Percentiles rank a stretch among this genome's conserved stretches.
Conservation (phyloP, 176 grass and related monocot genomes). For the Melocanna baccifera region DNA sequence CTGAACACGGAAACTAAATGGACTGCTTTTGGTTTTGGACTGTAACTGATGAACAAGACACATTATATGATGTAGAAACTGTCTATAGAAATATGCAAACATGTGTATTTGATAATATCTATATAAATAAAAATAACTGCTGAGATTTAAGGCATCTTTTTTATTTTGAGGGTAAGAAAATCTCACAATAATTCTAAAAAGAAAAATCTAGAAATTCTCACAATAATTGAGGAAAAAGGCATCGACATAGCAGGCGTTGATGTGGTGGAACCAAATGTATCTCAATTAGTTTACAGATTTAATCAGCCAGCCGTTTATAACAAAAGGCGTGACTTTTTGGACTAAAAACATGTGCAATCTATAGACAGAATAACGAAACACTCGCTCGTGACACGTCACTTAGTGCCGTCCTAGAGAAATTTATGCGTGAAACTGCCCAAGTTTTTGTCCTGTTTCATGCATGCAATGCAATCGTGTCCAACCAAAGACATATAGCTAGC, state of each 20-base stretch:
- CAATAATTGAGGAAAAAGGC: not conserved
- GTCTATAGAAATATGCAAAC: too few relatives aligned
- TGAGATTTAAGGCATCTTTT: too few relatives aligned
- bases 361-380: not conserved
- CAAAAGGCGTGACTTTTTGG: not conserved
- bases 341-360: not conserved
- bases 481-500: not conserved
- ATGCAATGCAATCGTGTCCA: not conserved
- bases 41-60: too few relatives aligned
- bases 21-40: not conserved
- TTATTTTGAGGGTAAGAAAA: too few relatives aligned
- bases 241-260: not conserved
- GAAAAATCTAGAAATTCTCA: too few relatives aligned
- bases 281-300: not conserved
- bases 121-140: too few relatives aligned
- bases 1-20: not conserved
- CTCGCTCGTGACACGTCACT: not conserved
- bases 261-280: conserved; percentile 23
- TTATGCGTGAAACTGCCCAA: not conserved
- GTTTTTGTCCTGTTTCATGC: not conserved
- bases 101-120: too few relatives aligned
- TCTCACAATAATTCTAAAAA: too few relatives aligned
- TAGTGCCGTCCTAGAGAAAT: not conserved
- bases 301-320: not conserved
- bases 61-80: too few relatives aligned